Base-by-base conservation (phyloP, 306 rosid species). In the Carpinus viminea region DNA sequence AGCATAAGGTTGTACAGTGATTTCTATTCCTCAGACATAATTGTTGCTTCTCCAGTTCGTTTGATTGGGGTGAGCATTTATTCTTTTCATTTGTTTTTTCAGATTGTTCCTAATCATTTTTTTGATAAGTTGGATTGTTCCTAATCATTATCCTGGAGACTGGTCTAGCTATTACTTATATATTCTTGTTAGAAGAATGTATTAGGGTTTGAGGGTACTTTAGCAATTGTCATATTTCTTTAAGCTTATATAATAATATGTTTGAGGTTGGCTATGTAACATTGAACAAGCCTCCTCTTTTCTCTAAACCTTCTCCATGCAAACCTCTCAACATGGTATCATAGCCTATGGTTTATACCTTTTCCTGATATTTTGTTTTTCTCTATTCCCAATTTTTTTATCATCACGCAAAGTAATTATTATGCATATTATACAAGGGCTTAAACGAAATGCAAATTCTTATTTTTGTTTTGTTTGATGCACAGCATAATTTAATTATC, bases 1-100 rank as follows among this genome's bases (percentile, higher is more conserved):
- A 81, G 90, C 62, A 87, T 91, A 71, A 94, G 87, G 89, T 85
- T 94, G 84, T 94, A 86, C 83, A 87, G 97, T 81, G 97, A 91
- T 83, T 94, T 92, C 84, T 90, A 91, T 88, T 86, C 97, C 73
- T 92, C 98, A 2, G 97, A 94, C 80, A 81, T 94, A 60, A 91
- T 94, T 76, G 90, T 94, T 81, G 95, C 97, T 72, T 94, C 98
- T 72, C 85, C 98, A 55, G 88, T 94, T 75, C 83, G 86, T 83
- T 87, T 94, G 85, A 81, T 84, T 78, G 87, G 89, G 48, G 98
- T 94, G 85, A 82, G 89, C 53, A 45, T 18, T 47, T 73, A 59
- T 9, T 53, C 12, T 43, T 68, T 52, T 38, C 16, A 56, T 72
- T 72, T 76, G 21, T 7, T 62, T 64, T 38, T 24, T 70, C 81